A percentile compares a stretch with the other conserved stretches of the same genome.
Evolutionary conservation across 768 basidiomycete species (phyloP).

Genomic region (Boletus rufocinnamomeus): DNA sequence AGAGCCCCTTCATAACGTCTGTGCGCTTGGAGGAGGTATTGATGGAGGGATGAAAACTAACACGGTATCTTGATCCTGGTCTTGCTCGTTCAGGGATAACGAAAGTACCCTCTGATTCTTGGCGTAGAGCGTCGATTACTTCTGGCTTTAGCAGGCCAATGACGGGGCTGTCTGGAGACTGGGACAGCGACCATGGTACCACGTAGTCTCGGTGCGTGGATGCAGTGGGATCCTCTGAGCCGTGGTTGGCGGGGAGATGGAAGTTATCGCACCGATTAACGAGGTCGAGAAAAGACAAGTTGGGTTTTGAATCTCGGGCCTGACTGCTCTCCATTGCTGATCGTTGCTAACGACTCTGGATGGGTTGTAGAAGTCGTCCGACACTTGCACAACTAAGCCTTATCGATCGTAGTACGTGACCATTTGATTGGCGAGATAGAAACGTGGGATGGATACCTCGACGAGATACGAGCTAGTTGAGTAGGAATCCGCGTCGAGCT

Average conservation of each 20-base stretch:
- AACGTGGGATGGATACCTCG: too few relatives aligned
- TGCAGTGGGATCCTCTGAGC: slow-evolving; percentile 26
- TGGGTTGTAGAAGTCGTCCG: background rate
- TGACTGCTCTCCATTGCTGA: slow-evolving; percentile 9
- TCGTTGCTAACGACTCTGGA: background rate
- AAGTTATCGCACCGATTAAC: slow-evolving; percentile 76
- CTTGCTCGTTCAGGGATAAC: slow-evolving; percentile 36
- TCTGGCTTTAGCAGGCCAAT: slow-evolving; percentile 62
- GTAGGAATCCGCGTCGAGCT: too few relatives aligned
- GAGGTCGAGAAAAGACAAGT: slow-evolving; percentile 57
- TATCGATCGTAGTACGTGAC: too few relatives aligned
- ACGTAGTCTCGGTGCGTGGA: slow-evolving; percentile 44
- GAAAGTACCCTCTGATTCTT: slow-evolving; percentile 50
- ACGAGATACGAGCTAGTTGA: too few relatives aligned
- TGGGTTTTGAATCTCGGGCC: background rate
- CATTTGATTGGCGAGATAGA: background rate
- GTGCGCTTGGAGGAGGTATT: slow-evolving; percentile 62
- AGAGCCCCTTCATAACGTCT: slow-evolving; percentile 61
- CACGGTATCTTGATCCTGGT: slow-evolving; percentile 25
- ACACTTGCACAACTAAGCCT: background rate
- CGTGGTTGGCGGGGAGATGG: slow-evolving; percentile 37
- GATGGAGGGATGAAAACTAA: slow-evolving; percentile 54
- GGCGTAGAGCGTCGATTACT: slow-evolving; percentile 53
- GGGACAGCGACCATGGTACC: slow-evolving; percentile 56
- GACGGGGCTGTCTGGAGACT: slow-evolving; percentile 52